Base-by-base conservation (phyloP, 2,329 filamentous ascomycete genomes). In the Verticillium albo-atrum region DNA sequence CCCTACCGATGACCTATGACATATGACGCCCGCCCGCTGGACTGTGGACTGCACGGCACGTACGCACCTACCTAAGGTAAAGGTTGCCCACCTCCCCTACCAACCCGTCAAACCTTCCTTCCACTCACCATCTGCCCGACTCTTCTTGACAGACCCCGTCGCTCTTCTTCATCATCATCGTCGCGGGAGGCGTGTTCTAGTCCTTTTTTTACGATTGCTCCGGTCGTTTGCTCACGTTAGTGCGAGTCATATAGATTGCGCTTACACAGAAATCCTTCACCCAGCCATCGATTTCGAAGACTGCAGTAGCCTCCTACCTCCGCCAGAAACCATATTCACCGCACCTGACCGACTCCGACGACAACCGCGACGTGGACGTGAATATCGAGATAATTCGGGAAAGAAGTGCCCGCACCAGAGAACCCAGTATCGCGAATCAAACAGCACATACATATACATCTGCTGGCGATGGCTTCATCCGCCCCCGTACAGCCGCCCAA, bases 391-490 rank as follows among this genome's bases (percentile, higher is more conserved):
- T 7, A 23, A 47, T 47, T 3, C 9, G 30, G 14, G 14, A 9
- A 32, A 9, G 9, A 14, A 32, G 6, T 3, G 14, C 30, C 30
- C 30, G 9, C 30, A 32, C 9, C 30, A 32, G 30, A 32, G 30
- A 9, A 32, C 30, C 9, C 30, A 32, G n/a, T 32, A 32, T 14
- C 20, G 9, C 42, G 7, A 47, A n/a, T n/a, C n/a, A n/a, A n/a
- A n/a, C n/a, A n/a, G n/a, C 42, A 7, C 9, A 7, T 14, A 47
- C 42, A 20, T 26, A 28, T 26, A 53, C 6, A 20, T n/a, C 51
- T 25, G 51, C 28, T 47, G 35, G 51, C 53, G 56, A 64, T 64
- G 63, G 58, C 62, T 62, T 64, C 63, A 50, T 56, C 56, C 37
- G 55, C 56, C 28, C 51, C 58, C 55, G 60, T 56, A 17, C 58